Base-by-base conservation (phyloP, 257 asterid genomes). In the Agastache rugosa region DNA sequence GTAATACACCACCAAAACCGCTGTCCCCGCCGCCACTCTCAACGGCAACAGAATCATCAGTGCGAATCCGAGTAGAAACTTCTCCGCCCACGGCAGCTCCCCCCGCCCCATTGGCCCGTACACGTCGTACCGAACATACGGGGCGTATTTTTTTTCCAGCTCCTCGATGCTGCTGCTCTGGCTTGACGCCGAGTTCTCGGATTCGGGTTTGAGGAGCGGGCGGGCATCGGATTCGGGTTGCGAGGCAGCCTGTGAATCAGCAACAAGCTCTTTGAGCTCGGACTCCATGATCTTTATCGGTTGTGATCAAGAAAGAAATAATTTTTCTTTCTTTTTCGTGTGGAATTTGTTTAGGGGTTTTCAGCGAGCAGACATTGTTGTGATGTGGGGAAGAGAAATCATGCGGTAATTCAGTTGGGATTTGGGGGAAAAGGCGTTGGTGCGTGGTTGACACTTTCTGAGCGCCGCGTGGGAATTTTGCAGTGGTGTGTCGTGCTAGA, bases 91-190 rank as follows among this genome's bases (percentile, higher is more conserved):
- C 0, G 96, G 96, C 69, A 92, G 48, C 56, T 85, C 88, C 12
- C 91, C 98, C 6, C 86, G 80, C 16, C 99, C 99, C 97, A 87
- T 83, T 15, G 83, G 29, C 15, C 99, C 99, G 61, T 90, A 95
- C 41, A 87, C 87, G 17, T 95, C 99, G 62, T 72, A 54, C 71
- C 99, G 80, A 6, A 85, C 97, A 39, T 35, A 92, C 0, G 98
- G 84, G 0, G 94, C 96, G 79, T 77, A 95, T 71, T 83, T 88
- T 66, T 79, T 85, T 83, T 95, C 95, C 67, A 92, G 67, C 68
- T 92, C 97, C 31, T 86, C 96, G 15, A 87, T 72, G 79, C 73
- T 82, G 10, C 85, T 76, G 78, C 71, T 81, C 0, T 63, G 75
- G 71, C 3, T 61, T 48, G 85, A 62, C 1, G 3, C 44, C 11